Base-by-base conservation (phyloP, 2,329 filamentous ascomycete genomes). In the Diaporthe sp. region DNA sequence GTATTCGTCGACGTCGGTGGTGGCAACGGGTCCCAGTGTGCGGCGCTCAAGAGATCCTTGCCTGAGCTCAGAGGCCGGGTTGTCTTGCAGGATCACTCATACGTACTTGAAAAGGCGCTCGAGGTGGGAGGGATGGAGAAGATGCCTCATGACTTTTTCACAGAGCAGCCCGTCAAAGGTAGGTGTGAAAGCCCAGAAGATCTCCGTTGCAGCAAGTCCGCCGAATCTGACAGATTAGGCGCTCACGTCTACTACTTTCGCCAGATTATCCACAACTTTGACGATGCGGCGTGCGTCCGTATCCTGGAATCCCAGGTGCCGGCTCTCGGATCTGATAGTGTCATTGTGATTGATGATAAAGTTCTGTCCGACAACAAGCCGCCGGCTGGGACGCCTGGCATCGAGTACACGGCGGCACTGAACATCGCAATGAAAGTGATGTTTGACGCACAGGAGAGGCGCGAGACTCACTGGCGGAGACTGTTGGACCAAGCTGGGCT, bases 171-270 rank as follows among this genome's bases (percentile, higher is more conserved):
- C 12, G 71, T 81, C 4, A 79, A 80, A 76, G 77, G 81, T 80
- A 61, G 61, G 73, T 62, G 15, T 72, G 25, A 17, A 53, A n/a
- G n/a, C 17, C 22, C 9, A 42, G 10, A 25, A 39, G 44, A 28
- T 25, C 9, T 49, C 15, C 10, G 4, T 37, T 44, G 37, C 3
- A 17, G 22, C 8, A n/a, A 31, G 28, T 8, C 19, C 15, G 39
- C 22, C 12, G 25, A 68, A 49, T 19, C 37, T 49, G 44, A 53
- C 62, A 67, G 7, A 62, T 22, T 37, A 80, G 79, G 71, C 69
- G 80, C 79, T 5, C 75, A 77, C 4, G 78, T 79, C 7, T 81
- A 81, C 69, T 81, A 81, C 71, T 80, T 81, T 53, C 79, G 80
- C 39, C 77, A 80, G n/a, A 79, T 82, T 25, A 53, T 82, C 70